Evolutionary conservation across 2,329 filamentous ascomycete species (phyloP).

Genomic region (Nannizzia gypsea): DNA sequence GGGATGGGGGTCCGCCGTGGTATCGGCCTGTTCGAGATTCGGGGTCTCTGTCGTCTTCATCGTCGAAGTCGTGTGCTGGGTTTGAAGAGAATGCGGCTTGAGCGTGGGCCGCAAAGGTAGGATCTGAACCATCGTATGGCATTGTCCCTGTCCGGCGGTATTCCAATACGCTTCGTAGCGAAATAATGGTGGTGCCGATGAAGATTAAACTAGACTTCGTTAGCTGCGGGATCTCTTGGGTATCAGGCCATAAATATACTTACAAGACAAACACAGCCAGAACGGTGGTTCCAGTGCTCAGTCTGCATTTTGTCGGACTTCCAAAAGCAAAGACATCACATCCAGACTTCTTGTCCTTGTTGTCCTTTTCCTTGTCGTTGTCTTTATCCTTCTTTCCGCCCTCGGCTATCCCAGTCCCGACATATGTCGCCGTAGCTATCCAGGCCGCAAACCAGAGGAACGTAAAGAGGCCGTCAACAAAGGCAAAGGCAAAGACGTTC

Average conservation of each 20-base stretch:
- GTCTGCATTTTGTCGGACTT: slow-evolving; percentile 42
- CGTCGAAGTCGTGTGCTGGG: slow-evolving; percentile 34
- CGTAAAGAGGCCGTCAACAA: slow-evolving; percentile 43
- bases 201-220: slow-evolving; percentile 40
- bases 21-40: slow-evolving; percentile 33
- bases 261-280: slow-evolving; percentile 48
- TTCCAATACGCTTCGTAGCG: slow-evolving; percentile 43
- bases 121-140: slow-evolving; percentile 35
- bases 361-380: slow-evolving; percentile 24
- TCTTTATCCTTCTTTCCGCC: slow-evolving; percentile 32
- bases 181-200: slow-evolving; percentile 40
- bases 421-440: slow-evolving; percentile 45
- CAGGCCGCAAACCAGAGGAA: slow-evolving; percentile 51
- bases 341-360: slow-evolving; percentile 34
- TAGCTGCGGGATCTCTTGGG: not conserved
- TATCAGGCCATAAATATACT: slow-evolving; percentile 15
- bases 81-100: slow-evolving; percentile 39
- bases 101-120: slow-evolving; percentile 39
- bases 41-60: slow-evolving; percentile 26
- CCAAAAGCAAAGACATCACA: slow-evolving; percentile 47
- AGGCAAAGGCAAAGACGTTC: slow-evolving; percentile 49
- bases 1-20: slow-evolving; percentile 24
- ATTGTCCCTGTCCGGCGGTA: slow-evolving; percentile 47
- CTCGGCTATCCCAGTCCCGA: slow-evolving; percentile 42
- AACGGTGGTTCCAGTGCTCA: slow-evolving; percentile 45